Percentiles rank a stretch among this genome's conserved stretches.
These are phyloP conservation scores for Albifimbria verrucaria DNA, from an alignment of 2,329 filamentous ascomycete genomes.

Conservation along the genomic window DNA sequence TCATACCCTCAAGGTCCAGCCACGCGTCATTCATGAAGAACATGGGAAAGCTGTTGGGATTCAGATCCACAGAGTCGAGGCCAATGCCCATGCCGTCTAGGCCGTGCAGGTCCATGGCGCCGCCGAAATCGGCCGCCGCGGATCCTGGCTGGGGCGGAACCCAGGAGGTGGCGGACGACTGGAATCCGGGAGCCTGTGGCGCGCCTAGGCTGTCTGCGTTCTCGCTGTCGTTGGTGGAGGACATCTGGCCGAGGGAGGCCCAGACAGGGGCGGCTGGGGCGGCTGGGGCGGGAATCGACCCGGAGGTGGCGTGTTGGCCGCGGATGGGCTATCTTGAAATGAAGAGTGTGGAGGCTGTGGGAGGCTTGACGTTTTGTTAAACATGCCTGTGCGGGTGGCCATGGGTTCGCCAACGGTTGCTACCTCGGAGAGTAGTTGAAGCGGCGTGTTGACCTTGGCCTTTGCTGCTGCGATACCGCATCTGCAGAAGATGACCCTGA, in stretches of 20 bases:
- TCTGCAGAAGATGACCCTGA: background rate
- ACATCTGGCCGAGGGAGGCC: too few species aligned
- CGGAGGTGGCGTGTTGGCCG: conserved; percentile 8
- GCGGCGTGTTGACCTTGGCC: conserved; percentile 45
- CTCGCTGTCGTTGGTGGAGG: too few species aligned
- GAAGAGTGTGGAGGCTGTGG: conserved; percentile 29
- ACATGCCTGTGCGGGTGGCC: conserved; percentile 15
- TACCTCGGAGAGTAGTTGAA: conserved; percentile 55
- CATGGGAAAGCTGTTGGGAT: conserved; percentile 31
- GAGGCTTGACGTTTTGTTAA: background rate
- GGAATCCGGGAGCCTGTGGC: too few species aligned
- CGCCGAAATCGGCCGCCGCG: conserved; percentile 16
- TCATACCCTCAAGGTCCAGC: conserved; percentile 29
- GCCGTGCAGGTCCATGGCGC: conserved; percentile 8
- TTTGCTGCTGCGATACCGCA: conserved; percentile 8
- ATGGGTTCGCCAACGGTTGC: conserved; percentile 41
- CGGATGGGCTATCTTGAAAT: conserved; percentile 30
- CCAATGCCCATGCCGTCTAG: conserved; percentile 20
- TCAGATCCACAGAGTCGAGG: conserved; percentile 20
- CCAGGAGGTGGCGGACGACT: conserved; percentile 3
- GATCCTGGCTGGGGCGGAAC: conserved; percentile 10
- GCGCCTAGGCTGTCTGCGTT: too few species aligned
- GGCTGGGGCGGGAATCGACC: conserved; percentile 2
- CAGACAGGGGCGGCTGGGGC: conserved; percentile 5
- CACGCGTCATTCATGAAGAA: conserved; percentile 36